These are phyloP conservation scores for Neophaeococcomyces aloes DNA, from an alignment of 2,329 filamentous ascomycete genomes.

Conservation along the genomic window DNA sequence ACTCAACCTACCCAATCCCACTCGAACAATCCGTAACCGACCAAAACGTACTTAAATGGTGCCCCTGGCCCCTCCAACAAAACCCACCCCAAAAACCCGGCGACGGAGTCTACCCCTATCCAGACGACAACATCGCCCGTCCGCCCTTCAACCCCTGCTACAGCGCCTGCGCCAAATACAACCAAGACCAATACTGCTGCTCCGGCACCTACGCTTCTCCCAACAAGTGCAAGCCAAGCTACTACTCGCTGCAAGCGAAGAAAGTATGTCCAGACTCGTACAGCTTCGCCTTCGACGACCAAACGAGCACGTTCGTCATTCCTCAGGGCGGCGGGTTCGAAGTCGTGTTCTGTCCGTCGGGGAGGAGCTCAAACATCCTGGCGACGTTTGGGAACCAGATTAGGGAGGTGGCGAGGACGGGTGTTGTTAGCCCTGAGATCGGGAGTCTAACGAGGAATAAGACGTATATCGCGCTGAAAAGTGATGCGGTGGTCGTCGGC, in stretches of 20 bases:
- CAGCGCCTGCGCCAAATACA: slow-evolving; percentile 62
- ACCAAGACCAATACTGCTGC: slow-evolving; percentile 61
- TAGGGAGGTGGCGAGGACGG: slow-evolving; percentile 18
- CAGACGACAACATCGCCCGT: slow-evolving; percentile 60
- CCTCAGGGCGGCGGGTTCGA: slow-evolving; percentile 63
- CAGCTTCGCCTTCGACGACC: slow-evolving; percentile 56
- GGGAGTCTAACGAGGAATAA: slow-evolving; percentile 10
- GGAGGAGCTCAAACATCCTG: slow-evolving; percentile 26
- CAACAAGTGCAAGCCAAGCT: slow-evolving; percentile 52
- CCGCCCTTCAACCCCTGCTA: slow-evolving; percentile 68
- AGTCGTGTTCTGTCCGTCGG: slow-evolving; percentile 61
- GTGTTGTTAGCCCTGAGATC: slow-evolving; percentile 17
- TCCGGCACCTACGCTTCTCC: slow-evolving; percentile 57
- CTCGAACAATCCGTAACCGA: slow-evolving; percentile 53
- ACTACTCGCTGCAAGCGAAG: slow-evolving; percentile 62
- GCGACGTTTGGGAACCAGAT: slow-evolving; percentile 19
- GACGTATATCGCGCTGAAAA: slow-evolving; percentile 2
- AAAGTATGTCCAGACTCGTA: slow-evolving; percentile 73
- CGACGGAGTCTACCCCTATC: slow-evolving; percentile 71
- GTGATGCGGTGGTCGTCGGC: not conserved
- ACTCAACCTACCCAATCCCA: slow-evolving; percentile 55
- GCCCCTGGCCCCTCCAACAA: slow-evolving; percentile 66
- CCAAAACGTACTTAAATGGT: slow-evolving; percentile 55
- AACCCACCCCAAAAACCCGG: slow-evolving; percentile 57
- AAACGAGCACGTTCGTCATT: slow-evolving; percentile 48